Evolutionary conservation across 441 rosid genomes (phyloP).

Genomic region (Theobroma grandiflorum): DNA sequence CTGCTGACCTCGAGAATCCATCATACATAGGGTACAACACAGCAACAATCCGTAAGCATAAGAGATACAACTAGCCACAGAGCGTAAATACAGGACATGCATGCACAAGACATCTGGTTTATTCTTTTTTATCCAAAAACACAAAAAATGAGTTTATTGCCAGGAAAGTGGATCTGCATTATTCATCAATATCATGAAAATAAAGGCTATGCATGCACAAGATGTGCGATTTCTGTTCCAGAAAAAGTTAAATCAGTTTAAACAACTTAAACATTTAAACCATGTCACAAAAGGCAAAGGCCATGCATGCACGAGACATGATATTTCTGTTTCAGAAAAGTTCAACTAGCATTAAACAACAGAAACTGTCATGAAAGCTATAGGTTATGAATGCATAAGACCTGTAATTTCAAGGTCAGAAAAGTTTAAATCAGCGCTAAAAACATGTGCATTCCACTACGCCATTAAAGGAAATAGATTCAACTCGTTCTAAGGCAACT

Average conservation of each 20-base stretch:
- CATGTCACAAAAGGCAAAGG: background rate
- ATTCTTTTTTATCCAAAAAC: background rate
- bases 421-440: background rate
- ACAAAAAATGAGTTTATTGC: background rate
- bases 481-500: background rate
- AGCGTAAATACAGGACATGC: background rate
- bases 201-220: background rate
- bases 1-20: background rate
- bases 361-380: background rate
- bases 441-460: background rate
- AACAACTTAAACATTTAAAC: background rate
- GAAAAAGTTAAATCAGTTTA: background rate
- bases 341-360: background rate
- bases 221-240: background rate
- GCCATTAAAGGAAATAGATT: background rate
- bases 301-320: conserved; percentile 12
- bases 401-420: background rate
- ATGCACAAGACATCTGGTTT: background rate
- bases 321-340: background rate
- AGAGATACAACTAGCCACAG: background rate
- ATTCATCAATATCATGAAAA: background rate
- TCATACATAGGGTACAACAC: background rate
- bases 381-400: background rate
- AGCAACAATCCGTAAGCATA: background rate
- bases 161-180: background rate